Evolutionary conservation across 306 rosid species (phyloP).

Genomic region (Gillenia trifoliata): DNA sequence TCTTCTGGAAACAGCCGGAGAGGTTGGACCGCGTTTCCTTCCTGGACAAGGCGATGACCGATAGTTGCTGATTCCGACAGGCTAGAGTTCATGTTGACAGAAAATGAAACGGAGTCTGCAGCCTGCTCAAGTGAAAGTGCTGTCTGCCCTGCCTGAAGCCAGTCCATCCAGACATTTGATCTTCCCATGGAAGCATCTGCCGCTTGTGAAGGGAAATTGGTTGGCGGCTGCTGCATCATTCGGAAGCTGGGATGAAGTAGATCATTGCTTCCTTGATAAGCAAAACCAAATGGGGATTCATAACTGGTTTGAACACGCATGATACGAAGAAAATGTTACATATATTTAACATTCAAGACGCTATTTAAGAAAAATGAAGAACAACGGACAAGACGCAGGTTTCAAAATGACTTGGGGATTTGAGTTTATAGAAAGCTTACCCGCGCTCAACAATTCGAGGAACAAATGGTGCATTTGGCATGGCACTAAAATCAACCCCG

Average conservation of each 20-base stretch:
- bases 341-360: too few species aligned
- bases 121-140: neutral
- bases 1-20: neutral
- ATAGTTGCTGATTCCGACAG: neutral
- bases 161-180: neutral
- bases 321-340: neutral
- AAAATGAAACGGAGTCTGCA: neutral
- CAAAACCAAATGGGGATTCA: neutral
- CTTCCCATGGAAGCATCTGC: neutral
- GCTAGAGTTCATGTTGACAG: neutral
- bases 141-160: neutral
- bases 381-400: neutral
- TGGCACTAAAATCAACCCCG: neutral
- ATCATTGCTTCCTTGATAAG: neutral
- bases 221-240: neutral
- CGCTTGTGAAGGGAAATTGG: neutral
- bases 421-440: constrained; percentile 8
- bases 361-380: neutral
- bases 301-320: neutral
- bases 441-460: neutral
- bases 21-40: neutral
- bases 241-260: neutral
- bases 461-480: constrained; percentile 4
- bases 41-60: neutral
- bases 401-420: neutral